phyloP scores from a whole-genome alignment of 2,329 filamentous ascomycete genomes.

The Cladophialophora exuberans region DNA sequence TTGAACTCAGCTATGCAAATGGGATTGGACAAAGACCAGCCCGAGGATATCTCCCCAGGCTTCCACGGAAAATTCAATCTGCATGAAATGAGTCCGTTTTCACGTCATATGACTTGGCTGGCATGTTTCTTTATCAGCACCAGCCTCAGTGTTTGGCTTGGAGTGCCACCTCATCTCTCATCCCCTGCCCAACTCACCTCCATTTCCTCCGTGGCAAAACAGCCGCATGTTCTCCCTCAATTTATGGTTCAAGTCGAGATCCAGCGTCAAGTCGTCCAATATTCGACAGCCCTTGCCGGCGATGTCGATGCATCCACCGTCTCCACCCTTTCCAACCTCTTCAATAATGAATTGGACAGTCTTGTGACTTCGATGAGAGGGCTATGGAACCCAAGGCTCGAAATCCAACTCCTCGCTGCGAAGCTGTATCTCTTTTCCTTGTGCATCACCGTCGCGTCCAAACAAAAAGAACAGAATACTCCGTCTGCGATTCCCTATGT shows the following conservation, averaged over 20 bases:
- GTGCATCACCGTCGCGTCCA: conserved; percentile 1
- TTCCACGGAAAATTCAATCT: conserved; percentile 2
- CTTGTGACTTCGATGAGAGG: background rate
- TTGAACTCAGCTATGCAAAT: conserved; percentile 19
- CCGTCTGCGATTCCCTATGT: background rate
- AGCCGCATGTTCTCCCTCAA: conserved; percentile 3
- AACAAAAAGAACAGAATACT: background rate
- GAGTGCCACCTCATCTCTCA: conserved; percentile 11
- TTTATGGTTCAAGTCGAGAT: conserved; percentile 17
- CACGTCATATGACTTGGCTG: conserved; percentile 17
- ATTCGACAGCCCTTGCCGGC: conserved; percentile 13
- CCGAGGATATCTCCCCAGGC: background rate
- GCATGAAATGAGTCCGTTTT: conserved; percentile 6
- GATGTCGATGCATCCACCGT: conserved; percentile 5
- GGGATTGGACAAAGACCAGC: conserved; percentile 6
- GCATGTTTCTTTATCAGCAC: conserved; percentile 15
- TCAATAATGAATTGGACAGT: conserved; percentile 16
- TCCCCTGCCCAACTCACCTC: conserved; percentile 6
- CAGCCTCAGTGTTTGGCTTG: conserved; percentile 16
- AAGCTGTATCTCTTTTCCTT: conserved; percentile 15
- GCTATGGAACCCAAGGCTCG: conserved; percentile 7
- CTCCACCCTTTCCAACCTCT: conserved; percentile 12
- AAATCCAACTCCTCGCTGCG: conserved; percentile 13
- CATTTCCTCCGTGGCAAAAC: conserved; percentile 6
- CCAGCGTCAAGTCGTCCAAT: conserved; percentile 15